Percentiles rank a stretch among this genome's conserved stretches.
Evolutionary conservation across 2,329 filamentous ascomycete species (phyloP).

Genomic region (Pseudogymnoascus sp.): DNA sequence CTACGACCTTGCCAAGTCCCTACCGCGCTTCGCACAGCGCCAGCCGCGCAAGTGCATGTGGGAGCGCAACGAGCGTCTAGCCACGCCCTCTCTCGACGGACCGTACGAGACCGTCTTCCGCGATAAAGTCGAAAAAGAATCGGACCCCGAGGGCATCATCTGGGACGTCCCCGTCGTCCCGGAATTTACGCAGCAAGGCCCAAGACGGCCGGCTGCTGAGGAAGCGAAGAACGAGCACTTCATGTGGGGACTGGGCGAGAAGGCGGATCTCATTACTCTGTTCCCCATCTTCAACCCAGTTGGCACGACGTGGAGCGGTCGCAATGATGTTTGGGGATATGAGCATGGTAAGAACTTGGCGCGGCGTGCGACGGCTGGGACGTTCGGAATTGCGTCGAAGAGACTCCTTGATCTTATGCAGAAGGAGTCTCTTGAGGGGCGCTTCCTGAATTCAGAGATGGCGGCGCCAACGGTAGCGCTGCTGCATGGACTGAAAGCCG

Average conservation of each 20-base stretch:
- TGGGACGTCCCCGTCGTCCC: slow-evolving; percentile 59
- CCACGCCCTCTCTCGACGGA: slow-evolving; percentile 61
- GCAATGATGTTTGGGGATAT: slow-evolving; percentile 51
- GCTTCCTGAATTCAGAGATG: slow-evolving; percentile 75
- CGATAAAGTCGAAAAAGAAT: slow-evolving; percentile 37
- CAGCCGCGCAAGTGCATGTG: slow-evolving; percentile 65
- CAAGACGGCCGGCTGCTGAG: slow-evolving; percentile 46
- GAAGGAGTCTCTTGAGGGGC: slow-evolving; percentile 61
- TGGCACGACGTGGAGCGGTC: slow-evolving; percentile 64
- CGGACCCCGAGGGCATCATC: slow-evolving; percentile 28
- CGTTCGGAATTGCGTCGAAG: slow-evolving; percentile 64
- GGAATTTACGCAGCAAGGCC: slow-evolving; percentile 53
- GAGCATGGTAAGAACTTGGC: slow-evolving; percentile 44
- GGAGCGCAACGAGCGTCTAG: slow-evolving; percentile 66
- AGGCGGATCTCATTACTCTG: slow-evolving; percentile 56
- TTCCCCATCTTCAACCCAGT: slow-evolving; percentile 72
- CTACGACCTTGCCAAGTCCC: slow-evolving; percentile 65
- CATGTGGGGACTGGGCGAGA: slow-evolving; percentile 67
- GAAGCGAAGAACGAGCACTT: slow-evolving; percentile 57
- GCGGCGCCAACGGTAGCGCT: slow-evolving; percentile 64
- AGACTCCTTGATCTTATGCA: slow-evolving; percentile 69
- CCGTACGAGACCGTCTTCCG: slow-evolving; percentile 60
- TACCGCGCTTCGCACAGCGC: slow-evolving; percentile 52
- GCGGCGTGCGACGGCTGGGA: slow-evolving; percentile 68
- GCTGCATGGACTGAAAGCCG: slow-evolving; percentile 69